A percentile compares a stretch with the other conserved stretches of the same genome.
These are phyloP conservation scores for Lachancea quebecensis DNA, from an alignment of 805 yeast genomes.

Conservation along the genomic window DNA sequence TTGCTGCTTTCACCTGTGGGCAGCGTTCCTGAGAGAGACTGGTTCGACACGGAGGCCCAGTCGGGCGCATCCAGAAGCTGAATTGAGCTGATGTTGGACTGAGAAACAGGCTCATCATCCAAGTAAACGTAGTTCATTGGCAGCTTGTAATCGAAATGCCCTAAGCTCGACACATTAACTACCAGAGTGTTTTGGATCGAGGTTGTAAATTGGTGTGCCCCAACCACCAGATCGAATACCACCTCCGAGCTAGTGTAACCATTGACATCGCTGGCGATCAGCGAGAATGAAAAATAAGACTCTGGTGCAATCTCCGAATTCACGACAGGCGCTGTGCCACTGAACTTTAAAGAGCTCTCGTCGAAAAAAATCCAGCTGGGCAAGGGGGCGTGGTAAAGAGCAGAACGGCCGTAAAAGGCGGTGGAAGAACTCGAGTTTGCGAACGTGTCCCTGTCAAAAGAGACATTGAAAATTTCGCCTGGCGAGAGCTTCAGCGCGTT, in stretches of 20 bases:
- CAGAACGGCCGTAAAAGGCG: conserved; percentile 75
- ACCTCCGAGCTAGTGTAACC: conserved; percentile 71
- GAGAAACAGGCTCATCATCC: conserved; percentile 48
- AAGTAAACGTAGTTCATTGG: conserved; percentile 60
- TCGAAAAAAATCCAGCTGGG: conserved; percentile 87
- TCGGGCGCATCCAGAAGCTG: conserved; percentile 46
- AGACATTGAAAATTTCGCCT: conserved; percentile 55
- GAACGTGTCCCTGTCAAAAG: conserved; percentile 60
- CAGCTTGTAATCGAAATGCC: conserved; percentile 44
- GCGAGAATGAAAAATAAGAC: conserved; percentile 54
- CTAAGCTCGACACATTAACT: conserved; percentile 63
- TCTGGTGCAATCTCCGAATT: conserved; percentile 89
- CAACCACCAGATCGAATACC: conserved; percentile 67
- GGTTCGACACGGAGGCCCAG: conserved; percentile 46
- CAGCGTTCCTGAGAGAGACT: conserved; percentile 47
- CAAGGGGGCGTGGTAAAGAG: conserved; percentile 68
- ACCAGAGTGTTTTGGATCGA: conserved; percentile 47
- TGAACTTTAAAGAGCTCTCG: conserved; percentile 51
- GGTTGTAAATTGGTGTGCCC: conserved; percentile 80
- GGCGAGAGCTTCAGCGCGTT: conserved; percentile 70
- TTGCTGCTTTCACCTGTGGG: conserved; percentile 40
- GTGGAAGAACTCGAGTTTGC: conserved; percentile 38
- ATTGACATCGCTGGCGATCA: conserved; percentile 71
- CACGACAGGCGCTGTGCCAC: conserved; percentile 84
- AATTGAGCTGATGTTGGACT: conserved; percentile 49